Conservation (phyloP, 352 stramenopile genomes). For the Globisporangium spiculum region DNA sequence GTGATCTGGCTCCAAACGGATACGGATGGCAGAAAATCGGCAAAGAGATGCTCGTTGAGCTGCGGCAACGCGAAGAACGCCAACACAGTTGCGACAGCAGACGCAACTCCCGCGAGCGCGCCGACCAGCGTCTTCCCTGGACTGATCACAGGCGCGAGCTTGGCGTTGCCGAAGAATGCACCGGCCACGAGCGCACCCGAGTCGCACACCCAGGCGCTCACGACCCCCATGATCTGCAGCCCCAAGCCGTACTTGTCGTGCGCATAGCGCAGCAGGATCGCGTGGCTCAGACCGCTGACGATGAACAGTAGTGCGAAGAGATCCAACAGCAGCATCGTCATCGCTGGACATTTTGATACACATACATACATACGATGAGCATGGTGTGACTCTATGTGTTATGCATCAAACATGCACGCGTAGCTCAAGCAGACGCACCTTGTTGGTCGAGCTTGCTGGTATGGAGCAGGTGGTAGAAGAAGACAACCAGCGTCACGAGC, state of each 20-base stretch:
- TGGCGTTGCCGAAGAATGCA: slow-evolving; percentile 45
- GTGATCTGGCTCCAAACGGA: slow-evolving; percentile 34
- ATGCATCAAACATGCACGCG: not conserved
- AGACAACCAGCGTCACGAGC: slow-evolving; percentile 26
- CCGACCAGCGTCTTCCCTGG: slow-evolving; percentile 69
- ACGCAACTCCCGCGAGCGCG: slow-evolving; percentile 45
- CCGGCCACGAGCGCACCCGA: slow-evolving; percentile 58
- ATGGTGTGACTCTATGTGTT: too few species aligned
- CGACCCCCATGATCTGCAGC: slow-evolving; percentile 60
- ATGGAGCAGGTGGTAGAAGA: slow-evolving; percentile 37
- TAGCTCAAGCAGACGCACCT: slow-evolving; percentile 20
- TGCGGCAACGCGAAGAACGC: slow-evolving; percentile 34
- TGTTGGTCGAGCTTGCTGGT: slow-evolving; percentile 35
- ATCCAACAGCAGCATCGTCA: slow-evolving; percentile 42
- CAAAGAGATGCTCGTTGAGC: not conserved
- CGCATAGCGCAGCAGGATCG: slow-evolving; percentile 54
- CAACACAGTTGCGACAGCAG: slow-evolving; percentile 48
- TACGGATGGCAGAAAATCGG: slow-evolving; percentile 10
- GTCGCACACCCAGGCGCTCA: slow-evolving; percentile 67
- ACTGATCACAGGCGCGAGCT: slow-evolving; percentile 62
- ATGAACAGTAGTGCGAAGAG: slow-evolving; percentile 60
- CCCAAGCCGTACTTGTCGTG: slow-evolving; percentile 43
- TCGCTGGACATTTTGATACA: slow-evolving; percentile 2
- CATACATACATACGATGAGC: not conserved
- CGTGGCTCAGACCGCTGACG: slow-evolving; percentile 55